Evolutionary conservation across 225 moss, liverwort and hornwort species (phyloP), one percentile per base, ranked within the genome.

Genomic region (Anthoceros angustus): DNA sequence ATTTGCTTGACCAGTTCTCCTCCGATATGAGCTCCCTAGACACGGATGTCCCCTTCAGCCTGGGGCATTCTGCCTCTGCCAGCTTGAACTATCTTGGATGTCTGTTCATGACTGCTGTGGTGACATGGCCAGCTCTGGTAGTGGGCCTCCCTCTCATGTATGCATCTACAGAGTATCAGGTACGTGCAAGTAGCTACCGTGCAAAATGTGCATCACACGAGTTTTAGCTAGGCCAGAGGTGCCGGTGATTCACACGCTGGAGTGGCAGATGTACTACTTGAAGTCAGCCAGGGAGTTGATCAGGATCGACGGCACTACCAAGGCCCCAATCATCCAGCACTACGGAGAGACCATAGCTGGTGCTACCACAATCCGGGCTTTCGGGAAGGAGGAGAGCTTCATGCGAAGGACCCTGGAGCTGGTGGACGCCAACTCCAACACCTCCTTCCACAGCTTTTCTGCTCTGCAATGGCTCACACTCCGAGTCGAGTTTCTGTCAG

Each of bases 391-490:
- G 62, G 66, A 73, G 24, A 73, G 73, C 62, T 81, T 81, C 64
- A 67, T 41, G 42, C 62, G 65, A 7, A 18, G 64, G 46, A 77
- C 77, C 55, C 42, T 81, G 15, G 70, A 60, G 46, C 73, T 72
- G 50, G 78, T 78, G 10, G 78, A 81, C 50, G 68, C 75, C 62
- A 81, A 81, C 69, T 66, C 78, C 39, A 72, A 78, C 32, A 77
- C 77, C 77, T 77, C 77, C 61, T 80, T 81, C 43, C 77, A 81
- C 73, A 78, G 78, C 68, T 78, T 75, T 43, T 78, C 73, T 50
- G 81, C 81, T n/a, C 78, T 75, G 64, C 78, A 81, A 40, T 81
- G 81, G 81, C 81, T 81, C 42, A 78, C 75, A 10, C 76, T 75
- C 41, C 78, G 81, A 11, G 61, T 81, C 63, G 81, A 81, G 64